Conservation (phyloP, 345 rosid genomes). For the Leavenworthia alabamica region DNA sequence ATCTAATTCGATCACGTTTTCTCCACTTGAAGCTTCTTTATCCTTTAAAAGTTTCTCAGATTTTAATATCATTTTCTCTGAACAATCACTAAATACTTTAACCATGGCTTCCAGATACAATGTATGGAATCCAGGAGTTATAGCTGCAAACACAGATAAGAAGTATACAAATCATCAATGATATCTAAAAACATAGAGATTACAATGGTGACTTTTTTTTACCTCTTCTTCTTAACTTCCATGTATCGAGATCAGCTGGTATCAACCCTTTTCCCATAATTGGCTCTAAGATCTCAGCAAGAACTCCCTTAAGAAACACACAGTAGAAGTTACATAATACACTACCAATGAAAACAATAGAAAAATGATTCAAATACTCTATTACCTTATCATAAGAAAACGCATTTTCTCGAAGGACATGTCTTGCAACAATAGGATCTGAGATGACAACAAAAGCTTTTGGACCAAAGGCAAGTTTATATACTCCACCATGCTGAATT, state of each 20-base stretch:
- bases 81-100: conserved; percentile 64
- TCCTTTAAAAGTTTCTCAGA: conserved; percentile 54
- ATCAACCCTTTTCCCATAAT: conserved; percentile 98
- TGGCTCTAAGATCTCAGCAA: conserved; percentile 94
- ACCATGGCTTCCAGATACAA: conserved; percentile 88
- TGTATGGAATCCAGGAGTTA: conserved; percentile 88
- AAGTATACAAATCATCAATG: neutral
- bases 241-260: conserved; percentile 89
- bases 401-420: conserved; percentile 77
- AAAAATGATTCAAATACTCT: neutral
- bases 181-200: neutral
- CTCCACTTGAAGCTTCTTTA: conserved; percentile 36
- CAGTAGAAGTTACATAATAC: neutral
- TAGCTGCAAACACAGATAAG: conserved; percentile 41
- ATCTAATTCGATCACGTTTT: conserved; percentile 56
- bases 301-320: conserved; percentile 62
- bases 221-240: conserved; percentile 98
- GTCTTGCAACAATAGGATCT: conserved; percentile 79
- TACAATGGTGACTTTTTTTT: conserved; percentile 19
- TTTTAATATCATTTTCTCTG: conserved; percentile 64
- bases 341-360: neutral
- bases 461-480: conserved; percentile 97
- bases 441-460: conserved; percentile 96
- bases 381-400: conserved; percentile 83
- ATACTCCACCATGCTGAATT: conserved; percentile 74